These are phyloP conservation scores for Paecilomyces sp. DNA, from an alignment of 2,329 filamentous ascomycete species.

Conservation along the genomic window DNA sequence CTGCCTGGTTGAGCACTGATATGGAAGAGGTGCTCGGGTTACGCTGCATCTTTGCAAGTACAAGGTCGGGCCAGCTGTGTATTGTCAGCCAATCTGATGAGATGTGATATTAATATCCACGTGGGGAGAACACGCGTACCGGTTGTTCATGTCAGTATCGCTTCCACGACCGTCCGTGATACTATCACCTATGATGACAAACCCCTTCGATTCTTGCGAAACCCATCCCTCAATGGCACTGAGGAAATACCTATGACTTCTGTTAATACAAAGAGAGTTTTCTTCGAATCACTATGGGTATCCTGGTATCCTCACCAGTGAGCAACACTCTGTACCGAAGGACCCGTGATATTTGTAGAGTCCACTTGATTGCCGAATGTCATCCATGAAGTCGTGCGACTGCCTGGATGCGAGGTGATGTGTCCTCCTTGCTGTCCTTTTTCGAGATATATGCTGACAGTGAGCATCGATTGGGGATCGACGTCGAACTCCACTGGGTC, in stretches of 20 bases:
- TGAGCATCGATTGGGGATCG: slow-evolving; percentile 45
- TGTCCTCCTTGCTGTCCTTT: slow-evolving; percentile 49
- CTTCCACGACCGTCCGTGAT: slow-evolving; percentile 60
- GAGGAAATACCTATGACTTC: slow-evolving; percentile 51
- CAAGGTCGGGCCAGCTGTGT: slow-evolving; percentile 50
- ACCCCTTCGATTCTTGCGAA: slow-evolving; percentile 34
- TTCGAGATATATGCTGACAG: slow-evolving; percentile 52
- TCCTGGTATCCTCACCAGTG: slow-evolving; percentile 32
- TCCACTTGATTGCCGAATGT: slow-evolving; percentile 51
- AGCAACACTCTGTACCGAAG: slow-evolving; percentile 27
- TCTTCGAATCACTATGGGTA: background rate
- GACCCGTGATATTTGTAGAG: slow-evolving; percentile 38
- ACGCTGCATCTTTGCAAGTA: slow-evolving; percentile 47
- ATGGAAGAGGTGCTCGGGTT: slow-evolving; percentile 41
- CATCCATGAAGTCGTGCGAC: slow-evolving; percentile 56
- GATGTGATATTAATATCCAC: background rate
- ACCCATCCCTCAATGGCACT: slow-evolving; percentile 51
- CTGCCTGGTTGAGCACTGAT: slow-evolving; percentile 57
- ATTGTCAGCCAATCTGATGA: background rate
- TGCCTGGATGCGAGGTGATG: slow-evolving; percentile 60
- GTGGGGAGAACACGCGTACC: slow-evolving; percentile 14
- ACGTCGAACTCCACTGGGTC: slow-evolving; percentile 54
- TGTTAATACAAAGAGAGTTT: background rate
- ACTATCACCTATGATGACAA: slow-evolving; percentile 56
- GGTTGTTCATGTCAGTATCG: slow-evolving; percentile 53